Conservation (phyloP, 768 basidiomycete genomes). For the Suillus spraguei region DNA sequence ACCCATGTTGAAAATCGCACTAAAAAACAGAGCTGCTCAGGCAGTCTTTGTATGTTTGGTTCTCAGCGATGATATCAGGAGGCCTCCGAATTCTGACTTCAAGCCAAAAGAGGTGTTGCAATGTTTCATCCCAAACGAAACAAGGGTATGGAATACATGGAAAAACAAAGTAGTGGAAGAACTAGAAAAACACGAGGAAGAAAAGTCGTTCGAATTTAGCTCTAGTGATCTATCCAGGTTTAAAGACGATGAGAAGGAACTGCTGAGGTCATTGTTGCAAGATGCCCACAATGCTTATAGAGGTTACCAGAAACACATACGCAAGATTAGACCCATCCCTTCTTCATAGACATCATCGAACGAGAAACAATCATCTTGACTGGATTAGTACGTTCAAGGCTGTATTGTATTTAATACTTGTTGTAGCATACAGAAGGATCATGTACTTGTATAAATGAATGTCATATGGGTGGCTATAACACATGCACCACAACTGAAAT, state of each 20-base stretch:
- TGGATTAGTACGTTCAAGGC: neutral
- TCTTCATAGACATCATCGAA: neutral
- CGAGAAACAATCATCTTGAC: neutral
- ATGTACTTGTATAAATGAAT: neutral
- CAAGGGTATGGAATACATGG: constrained; percentile 31
- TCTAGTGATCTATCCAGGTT: neutral
- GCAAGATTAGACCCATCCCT: neutral
- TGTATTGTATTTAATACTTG: neutral
- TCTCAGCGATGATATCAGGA: constrained; percentile 17
- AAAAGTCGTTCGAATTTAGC: neutral
- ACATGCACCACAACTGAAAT: neutral
- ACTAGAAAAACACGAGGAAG: constrained; percentile 16
- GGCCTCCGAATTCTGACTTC: constrained; percentile 7
- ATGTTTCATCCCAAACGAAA: constrained; percentile 30
- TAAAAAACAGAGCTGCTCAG: constrained; percentile 11
- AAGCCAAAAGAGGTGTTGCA: constrained; percentile 13
- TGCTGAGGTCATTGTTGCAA: neutral
- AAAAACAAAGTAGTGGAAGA: constrained; percentile 24
- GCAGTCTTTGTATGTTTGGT: constrained; percentile 28
- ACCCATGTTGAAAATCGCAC: constrained; percentile 21
- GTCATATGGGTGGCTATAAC: no score
- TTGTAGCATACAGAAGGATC: neutral
- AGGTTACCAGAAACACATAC: neutral
- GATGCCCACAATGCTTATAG: constrained; percentile 5
- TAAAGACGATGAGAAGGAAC: neutral